Conservation (phyloP, 2,329 filamentous ascomycete species). For the Amauroascus verrucosus region DNA sequence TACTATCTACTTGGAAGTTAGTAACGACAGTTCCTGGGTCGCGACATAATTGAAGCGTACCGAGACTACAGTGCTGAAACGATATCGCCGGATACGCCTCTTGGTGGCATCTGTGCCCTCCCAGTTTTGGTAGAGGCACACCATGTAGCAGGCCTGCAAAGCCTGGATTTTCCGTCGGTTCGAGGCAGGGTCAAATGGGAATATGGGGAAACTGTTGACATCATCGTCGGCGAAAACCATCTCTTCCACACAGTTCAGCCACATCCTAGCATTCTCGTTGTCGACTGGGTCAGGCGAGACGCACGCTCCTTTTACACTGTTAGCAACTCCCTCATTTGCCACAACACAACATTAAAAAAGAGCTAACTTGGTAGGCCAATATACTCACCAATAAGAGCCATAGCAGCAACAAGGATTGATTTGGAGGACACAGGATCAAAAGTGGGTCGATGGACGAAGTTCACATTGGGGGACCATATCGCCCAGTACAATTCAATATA, state of each 20-base stretch:
- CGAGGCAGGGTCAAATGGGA: neutral
- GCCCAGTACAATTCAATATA: constrained; percentile 4
- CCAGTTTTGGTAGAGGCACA: constrained; percentile 5
- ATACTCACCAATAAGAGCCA: constrained; percentile 1
- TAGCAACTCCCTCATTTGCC: neutral
- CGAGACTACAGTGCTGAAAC: neutral
- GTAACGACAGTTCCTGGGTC: neutral
- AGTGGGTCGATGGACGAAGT: constrained; percentile 3
- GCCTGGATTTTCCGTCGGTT: constrained; percentile 5
- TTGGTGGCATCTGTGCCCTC: constrained; percentile 1
- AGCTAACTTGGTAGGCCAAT: neutral
- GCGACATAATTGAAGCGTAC: neutral
- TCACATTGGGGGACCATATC: constrained; percentile 4
- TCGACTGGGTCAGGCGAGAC: neutral
- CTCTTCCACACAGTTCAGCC: constrained; percentile 3
- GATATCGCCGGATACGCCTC: neutral
- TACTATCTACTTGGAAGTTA: neutral
- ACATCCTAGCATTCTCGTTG: constrained; percentile 2
- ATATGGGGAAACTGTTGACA: neutral
- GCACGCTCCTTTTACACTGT: neutral
- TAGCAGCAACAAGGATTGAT: neutral
- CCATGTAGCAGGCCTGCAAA: constrained; percentile 3
- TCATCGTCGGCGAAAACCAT: constrained; percentile 6
- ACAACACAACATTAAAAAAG: neutral
- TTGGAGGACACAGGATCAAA: constrained; percentile 1